Evolutionary conservation across 2,329 filamentous ascomycete genomes (phyloP).

Genomic region (Fonsecaea nubica): DNA sequence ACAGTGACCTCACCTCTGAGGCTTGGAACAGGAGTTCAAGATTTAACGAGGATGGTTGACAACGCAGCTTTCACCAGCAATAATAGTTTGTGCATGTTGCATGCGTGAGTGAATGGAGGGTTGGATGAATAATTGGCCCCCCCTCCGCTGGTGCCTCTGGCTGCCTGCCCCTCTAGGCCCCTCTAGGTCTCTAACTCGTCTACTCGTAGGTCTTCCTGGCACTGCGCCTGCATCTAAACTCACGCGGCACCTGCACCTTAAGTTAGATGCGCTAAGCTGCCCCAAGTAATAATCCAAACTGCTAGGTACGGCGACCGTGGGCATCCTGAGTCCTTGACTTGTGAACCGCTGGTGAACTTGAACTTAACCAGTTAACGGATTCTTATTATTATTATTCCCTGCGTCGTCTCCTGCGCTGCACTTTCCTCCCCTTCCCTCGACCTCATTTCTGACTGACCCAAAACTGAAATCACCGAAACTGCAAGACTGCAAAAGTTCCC

Average conservation of each 20-base stretch:
- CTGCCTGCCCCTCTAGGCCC: not conserved
- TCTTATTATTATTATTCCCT: slow-evolving; percentile 15
- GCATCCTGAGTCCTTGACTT: not conserved
- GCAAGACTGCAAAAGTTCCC: not conserved
- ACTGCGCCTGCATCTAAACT: slow-evolving; percentile 19
- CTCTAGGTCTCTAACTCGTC: not conserved
- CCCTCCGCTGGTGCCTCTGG: not conserved
- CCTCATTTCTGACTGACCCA: slow-evolving; percentile 14
- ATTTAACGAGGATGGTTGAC: not conserved
- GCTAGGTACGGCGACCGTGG: slow-evolving; percentile 8
- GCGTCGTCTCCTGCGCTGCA: slow-evolving; percentile 25
- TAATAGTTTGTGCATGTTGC: not conserved
- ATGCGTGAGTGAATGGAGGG: not conserved
- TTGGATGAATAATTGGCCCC: slow-evolving; percentile 5
- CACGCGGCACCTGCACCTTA: slow-evolving; percentile 16
- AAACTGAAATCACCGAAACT: slow-evolving; percentile 15
- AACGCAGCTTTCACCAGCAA: not conserved
- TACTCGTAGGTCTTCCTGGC: not conserved
- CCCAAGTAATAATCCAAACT: slow-evolving; percentile 12
- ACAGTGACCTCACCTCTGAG: not conserved
- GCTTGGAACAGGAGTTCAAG: not conserved
- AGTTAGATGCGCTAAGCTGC: slow-evolving; percentile 19
- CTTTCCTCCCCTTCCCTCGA: slow-evolving; percentile 21
- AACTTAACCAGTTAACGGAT: slow-evolving; percentile 15
- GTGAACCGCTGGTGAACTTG: slow-evolving; percentile 20